phyloP scores from a whole-genome alignment of 1,284 basidiomycete genomes.

The Boletus nobilissimus region DNA sequence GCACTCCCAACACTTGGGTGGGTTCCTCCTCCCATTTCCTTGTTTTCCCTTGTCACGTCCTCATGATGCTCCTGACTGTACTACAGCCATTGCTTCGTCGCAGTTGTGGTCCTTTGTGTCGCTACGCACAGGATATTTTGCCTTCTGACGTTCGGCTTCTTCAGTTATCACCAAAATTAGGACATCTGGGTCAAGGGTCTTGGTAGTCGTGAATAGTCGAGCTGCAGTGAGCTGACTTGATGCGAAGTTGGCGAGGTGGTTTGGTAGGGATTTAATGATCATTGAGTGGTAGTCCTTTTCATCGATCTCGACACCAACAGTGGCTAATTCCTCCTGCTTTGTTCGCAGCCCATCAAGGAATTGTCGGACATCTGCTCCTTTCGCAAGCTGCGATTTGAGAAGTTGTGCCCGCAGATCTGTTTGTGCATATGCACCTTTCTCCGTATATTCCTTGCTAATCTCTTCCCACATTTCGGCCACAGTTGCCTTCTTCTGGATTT shows the following conservation, averaged over 20 bases:
- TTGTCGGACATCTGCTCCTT: not conserved
- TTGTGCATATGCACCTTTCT: not conserved
- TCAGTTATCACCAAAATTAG: not conserved
- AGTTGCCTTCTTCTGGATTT: not conserved
- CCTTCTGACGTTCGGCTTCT: not conserved
- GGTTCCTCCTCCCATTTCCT: not conserved
- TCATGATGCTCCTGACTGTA: not conserved
- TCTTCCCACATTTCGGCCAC: not conserved
- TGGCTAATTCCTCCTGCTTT: not conserved
- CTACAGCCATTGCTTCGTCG: not conserved
- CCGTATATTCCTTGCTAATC: not conserved
- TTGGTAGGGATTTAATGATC: not conserved
- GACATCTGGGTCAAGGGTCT: not conserved
- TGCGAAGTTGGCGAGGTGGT: not conserved
- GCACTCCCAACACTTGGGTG: not conserved
- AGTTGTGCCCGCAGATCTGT: not conserved
- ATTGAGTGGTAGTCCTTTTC: not conserved
- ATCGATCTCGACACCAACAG: not conserved
- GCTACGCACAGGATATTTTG: not conserved
- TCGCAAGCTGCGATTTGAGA: not conserved
- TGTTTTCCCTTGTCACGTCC: not conserved
- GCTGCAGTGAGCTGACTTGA: not conserved
- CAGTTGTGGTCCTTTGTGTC: not conserved
- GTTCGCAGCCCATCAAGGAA: not conserved
- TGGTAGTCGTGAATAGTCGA: rapidly evolving